Evolutionary conservation across 768 basidiomycete species (phyloP), one percentile per base, ranked within the genome.

Genomic region (Clathrus columnatus): DNA sequence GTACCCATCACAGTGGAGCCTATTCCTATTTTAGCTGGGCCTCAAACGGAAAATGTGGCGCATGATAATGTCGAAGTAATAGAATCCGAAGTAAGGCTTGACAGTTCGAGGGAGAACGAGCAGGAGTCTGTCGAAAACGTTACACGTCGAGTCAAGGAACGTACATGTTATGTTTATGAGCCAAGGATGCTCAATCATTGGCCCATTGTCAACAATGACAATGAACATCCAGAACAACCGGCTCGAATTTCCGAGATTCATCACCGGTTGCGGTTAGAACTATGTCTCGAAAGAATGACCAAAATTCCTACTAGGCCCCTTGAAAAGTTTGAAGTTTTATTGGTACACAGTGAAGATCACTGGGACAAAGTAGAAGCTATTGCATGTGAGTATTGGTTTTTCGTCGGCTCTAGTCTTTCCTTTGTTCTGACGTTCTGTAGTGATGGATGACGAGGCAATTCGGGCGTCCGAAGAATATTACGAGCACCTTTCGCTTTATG

Each of bases 321-420:
- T 11, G 74, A 77, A 43, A 81, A 79, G 58, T 78, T 85, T 27
- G 94, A 98, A 70, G 88, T 83, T 11, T 69, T 91, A 55, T 81
- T 97, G 21, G 92, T 97, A 4, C 96, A 99, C 68, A 85, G 83
- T 46, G 83, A 87, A 62, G 87, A 87, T 49, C 88, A 91, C 60
- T 97, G 94, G 93, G 81, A 92, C 60, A 90, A 89, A 69, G 85
- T 98, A 20, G 73, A 86, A 56, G 83, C 81, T 21, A 84, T 93
- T 23, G 83, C 84, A 69, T 75, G 93, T 94, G 68, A 72, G 87
- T 76, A 61, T 54, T 32, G 55, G 44, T 50, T 46, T 5, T 18
- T 48, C 41, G 5, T 21, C 36, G 26, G 17, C 4, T 18, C 18
- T 28, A 14, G 21, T 21, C 45, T 6, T 18, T 21, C 5, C 51